Evolutionary conservation across 495 filamentous ascomycete species (phyloP).

Genomic region (Darksidea phi): DNA sequence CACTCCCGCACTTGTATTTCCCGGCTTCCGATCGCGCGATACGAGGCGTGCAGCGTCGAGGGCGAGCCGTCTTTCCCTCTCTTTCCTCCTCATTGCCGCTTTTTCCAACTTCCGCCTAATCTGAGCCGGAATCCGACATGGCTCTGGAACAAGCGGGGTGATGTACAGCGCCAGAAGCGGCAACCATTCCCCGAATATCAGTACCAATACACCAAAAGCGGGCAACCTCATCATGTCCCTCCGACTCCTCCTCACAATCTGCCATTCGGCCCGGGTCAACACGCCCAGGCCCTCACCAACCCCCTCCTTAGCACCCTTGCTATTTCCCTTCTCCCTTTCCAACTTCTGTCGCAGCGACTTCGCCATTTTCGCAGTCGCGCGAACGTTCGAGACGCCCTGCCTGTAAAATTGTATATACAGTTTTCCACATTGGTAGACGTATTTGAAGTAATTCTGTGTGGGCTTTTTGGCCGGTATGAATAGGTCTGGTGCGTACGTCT

Average conservation of each 20-base stretch:
- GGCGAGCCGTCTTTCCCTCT: constrained; percentile 1
- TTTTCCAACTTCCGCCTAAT: constrained; percentile 54
- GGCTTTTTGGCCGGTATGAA: constrained; percentile 49
- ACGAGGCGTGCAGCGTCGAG: constrained; percentile 15
- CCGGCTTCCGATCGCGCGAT: neutral
- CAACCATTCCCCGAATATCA: constrained; percentile 81
- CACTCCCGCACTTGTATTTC: neutral
- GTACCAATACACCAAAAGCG: constrained; percentile 66
- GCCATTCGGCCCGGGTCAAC: constrained; percentile 61
- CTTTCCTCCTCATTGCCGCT: constrained; percentile 49
- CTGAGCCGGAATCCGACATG: constrained; percentile 79
- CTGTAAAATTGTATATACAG: constrained; percentile 82
- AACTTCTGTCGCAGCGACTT: constrained; percentile 4
- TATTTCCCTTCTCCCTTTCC: too few species aligned
- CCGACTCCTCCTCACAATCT: constrained; percentile 61
- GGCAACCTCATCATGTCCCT: constrained; percentile 75
- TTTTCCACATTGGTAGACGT: constrained; percentile 54
- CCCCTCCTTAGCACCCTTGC: too few species aligned
- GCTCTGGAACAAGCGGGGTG: constrained; percentile 66
- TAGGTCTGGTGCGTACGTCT: constrained; percentile 61
- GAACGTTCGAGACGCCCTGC: constrained; percentile 69
- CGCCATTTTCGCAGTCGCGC: constrained; percentile 53
- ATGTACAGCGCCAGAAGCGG: constrained; percentile 67
- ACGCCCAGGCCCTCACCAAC: constrained; percentile 8
- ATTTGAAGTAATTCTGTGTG: constrained; percentile 43